Percentiles rank a stretch among this genome's conserved stretches.
phyloP scores from a whole-genome alignment of 1,139 yeast genomes.

The Oligophagozyma castellii region DNA sequence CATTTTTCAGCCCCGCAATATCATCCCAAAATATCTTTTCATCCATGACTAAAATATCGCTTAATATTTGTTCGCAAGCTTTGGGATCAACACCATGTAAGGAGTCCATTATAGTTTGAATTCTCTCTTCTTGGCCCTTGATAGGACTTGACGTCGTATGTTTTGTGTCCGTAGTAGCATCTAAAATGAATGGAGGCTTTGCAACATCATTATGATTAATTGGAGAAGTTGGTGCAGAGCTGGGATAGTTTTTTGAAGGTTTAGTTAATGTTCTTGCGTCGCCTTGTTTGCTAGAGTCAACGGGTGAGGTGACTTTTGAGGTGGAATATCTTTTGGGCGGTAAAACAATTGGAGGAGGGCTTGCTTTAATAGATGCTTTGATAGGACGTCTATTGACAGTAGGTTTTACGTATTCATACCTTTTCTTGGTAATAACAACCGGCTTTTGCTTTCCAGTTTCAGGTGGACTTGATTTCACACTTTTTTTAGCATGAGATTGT shows the following conservation, averaged over 20 bases:
- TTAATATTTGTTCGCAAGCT: slow-evolving; percentile 31
- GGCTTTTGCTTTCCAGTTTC: background rate
- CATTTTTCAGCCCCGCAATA: slow-evolving; percentile 43
- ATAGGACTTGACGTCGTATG: background rate
- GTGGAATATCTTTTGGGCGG: background rate
- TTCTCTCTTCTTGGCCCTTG: slow-evolving; percentile 1
- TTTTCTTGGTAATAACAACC: slow-evolving; percentile 3
- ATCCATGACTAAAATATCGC: slow-evolving; percentile 41
- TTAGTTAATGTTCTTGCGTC: slow-evolving; percentile 1
- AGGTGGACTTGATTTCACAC: background rate
- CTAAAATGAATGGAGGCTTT: slow-evolving; percentile 1
- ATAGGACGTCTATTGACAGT: slow-evolving; percentile 13
- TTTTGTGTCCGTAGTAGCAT: no score
- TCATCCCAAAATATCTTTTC: slow-evolving; percentile 53
- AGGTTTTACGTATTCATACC: slow-evolving; percentile 14
- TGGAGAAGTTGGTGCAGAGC: slow-evolving; percentile 3
- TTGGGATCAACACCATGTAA: slow-evolving; percentile 31
- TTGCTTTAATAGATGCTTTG: slow-evolving; percentile 7
- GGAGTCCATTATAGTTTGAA: slow-evolving; percentile 9
- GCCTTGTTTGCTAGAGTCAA: slow-evolving; percentile 1
- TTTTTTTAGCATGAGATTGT: background rate
- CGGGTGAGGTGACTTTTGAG: background rate
- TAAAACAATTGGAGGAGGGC: no score
- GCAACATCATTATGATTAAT: slow-evolving; percentile 1
- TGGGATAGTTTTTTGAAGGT: slow-evolving; percentile 1